These are phyloP conservation scores for Leccinellum rugosiceps DNA, from an alignment of 768 basidiomycete species.

Conservation along the genomic window DNA sequence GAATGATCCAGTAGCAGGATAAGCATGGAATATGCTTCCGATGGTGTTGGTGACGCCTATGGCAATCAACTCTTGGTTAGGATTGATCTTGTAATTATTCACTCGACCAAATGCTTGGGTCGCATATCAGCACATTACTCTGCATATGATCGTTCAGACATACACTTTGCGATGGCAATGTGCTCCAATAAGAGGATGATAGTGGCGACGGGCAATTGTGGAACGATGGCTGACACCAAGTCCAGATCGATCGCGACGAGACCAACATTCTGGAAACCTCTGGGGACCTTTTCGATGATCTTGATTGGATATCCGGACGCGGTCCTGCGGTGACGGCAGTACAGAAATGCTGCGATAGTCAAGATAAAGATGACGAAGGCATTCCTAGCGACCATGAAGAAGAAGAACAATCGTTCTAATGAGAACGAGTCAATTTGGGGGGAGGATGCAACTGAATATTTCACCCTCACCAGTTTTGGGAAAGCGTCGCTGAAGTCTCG, in stretches of 20 bases:
- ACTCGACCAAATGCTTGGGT: conserved; percentile 85
- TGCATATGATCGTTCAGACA: conserved; percentile 20
- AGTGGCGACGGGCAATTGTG: conserved; percentile 78
- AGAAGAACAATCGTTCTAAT: conserved; percentile 70
- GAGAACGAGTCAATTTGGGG: conserved; percentile 1
- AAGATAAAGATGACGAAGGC: conserved; percentile 87
- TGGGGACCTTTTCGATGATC: conserved; percentile 78
- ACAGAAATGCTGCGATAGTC: conserved; percentile 85
- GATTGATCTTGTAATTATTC: conserved; percentile 91
- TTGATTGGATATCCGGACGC: conserved; percentile 75
- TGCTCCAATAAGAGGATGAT: conserved; percentile 93
- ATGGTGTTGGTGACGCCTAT: conserved; percentile 96
- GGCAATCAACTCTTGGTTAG: conserved; percentile 93
- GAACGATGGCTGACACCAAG: conserved; percentile 65
- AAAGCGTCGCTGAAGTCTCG: conserved; percentile 49
- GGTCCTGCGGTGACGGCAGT: conserved; percentile 60
- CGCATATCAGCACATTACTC: conserved; percentile 7
- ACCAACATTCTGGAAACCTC: conserved; percentile 69
- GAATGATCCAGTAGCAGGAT: conserved; percentile 97
- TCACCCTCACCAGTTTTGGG: conserved; percentile 54
- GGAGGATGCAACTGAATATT: neutral
- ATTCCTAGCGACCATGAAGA: conserved; percentile 71
- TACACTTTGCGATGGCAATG: conserved; percentile 95
- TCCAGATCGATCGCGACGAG: conserved; percentile 41
- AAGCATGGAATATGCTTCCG: conserved; percentile 86